Base-by-base conservation (phyloP, 352 stramenopile species). In the Lagenidium sp. region DNA sequence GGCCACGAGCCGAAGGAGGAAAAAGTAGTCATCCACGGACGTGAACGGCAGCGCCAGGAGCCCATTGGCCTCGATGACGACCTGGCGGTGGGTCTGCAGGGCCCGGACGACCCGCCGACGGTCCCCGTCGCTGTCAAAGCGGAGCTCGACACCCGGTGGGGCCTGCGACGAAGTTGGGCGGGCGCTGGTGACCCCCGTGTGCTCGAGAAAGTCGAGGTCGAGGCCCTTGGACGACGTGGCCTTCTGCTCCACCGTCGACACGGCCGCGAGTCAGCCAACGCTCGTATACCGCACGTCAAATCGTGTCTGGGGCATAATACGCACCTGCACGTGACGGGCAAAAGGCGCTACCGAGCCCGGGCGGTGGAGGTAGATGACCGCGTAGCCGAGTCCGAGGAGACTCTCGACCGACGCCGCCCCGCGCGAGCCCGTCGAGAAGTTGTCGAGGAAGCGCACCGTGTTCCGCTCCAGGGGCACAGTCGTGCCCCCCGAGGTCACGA, bases 21-120 rank as follows among this genome's bases (percentile, higher is more conserved):
- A 84, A 47, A 99, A 85, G 63, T 99, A 99, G 36, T 99, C 95
- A 51, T 97, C 84, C 1, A 99, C 77, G 3, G 94, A 95, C 49
- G 82, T 92, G 77, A 98, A 99, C 0, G 76, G 63, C 21, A 99
- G 64, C 20, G 85, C 68, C 28, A 97, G 65, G 19, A 98, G 61
- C 44, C 55, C 51, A 31, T 82, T 70, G 13, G 40, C 57, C n/a
- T n/a, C n/a, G n/a, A n/a, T n/a, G n/a, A n/a, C n/a, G n/a, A n/a
- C n/a, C 4, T 65, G 37, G 1, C 60, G 47, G 1, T 69, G 60
- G 6, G 57, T 47, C 35, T 73, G 63, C 19, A 88, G 53, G n/a
- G 71, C 70, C 10, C 80, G 55, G 2, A 75, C 29, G 16, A 76
- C 68, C 10, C 60, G 32, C 24, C 52, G 53, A n/a, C 42, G 28